A percentile compares a stretch with the other conserved stretches of the same genome.
Conservation (phyloP, 257 asterid genomes). For the Solanum lycopersicoides region DNA sequence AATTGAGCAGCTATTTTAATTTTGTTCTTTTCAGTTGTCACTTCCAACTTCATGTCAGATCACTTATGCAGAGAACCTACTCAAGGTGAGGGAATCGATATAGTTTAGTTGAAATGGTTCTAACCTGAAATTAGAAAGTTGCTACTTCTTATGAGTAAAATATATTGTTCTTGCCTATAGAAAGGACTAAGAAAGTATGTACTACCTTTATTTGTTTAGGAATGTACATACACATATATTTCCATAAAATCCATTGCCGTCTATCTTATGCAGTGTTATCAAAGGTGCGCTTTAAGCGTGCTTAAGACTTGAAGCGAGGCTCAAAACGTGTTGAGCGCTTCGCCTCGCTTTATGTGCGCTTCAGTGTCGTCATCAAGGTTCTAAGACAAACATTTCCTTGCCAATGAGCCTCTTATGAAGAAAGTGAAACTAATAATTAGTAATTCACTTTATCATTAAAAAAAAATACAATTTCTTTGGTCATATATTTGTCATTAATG, state of each 20-base stretch:
- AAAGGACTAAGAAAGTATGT: neutral
- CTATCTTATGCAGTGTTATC: neutral
- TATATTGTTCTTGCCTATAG: neutral
- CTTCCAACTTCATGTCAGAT: conserved; percentile 16
- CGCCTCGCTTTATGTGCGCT: no score
- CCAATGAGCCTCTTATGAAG: no score
- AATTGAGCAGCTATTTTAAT: neutral
- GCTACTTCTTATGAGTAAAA: neutral
- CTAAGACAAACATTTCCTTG: no score
- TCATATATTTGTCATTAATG: no score
- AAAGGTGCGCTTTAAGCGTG: no score
- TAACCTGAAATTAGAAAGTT: neutral
- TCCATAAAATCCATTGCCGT: neutral
- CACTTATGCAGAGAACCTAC: conserved; percentile 82
- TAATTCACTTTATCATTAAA: no score
- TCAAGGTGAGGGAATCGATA: conserved; percentile 39
- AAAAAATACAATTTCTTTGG: no score
- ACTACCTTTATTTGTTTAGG: neutral
- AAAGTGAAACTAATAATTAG: no score
- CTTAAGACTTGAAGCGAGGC: no score
- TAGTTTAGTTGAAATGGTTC: neutral
- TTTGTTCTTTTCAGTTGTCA: conserved; percentile 36
- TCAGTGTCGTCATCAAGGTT: no score
- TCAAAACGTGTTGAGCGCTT: no score
- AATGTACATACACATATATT: neutral